phyloP scores from a whole-genome alignment of 352 stramenopile species.

The Elongisporangium undulatum region DNA sequence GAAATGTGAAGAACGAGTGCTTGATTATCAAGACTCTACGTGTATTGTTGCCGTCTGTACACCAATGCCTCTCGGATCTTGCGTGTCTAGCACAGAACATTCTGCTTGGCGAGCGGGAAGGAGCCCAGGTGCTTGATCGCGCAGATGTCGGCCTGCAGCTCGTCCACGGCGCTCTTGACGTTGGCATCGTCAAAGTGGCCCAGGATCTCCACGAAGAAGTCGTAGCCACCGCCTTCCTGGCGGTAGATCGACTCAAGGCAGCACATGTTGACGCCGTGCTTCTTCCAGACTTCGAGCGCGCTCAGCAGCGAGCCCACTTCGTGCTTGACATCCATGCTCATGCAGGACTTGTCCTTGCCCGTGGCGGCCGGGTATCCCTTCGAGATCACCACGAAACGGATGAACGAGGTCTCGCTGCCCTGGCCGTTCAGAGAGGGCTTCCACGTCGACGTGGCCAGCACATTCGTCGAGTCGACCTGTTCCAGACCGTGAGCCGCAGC shows the following conservation, averaged over 20 bases:
- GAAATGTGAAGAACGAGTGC: slow-evolving; percentile 7
- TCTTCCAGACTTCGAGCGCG: slow-evolving; percentile 81
- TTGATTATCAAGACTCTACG: background rate
- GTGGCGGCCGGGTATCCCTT: slow-evolving; percentile 60
- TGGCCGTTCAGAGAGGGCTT: slow-evolving; percentile 14
- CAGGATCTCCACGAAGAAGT: slow-evolving; percentile 85
- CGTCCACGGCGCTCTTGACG: slow-evolving; percentile 45
- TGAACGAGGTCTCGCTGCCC: slow-evolving; percentile 32
- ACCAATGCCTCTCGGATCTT: background rate
- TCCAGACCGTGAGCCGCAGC: slow-evolving; percentile 32
- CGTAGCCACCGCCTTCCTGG: slow-evolving; percentile 61
- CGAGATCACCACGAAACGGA: slow-evolving; percentile 74
- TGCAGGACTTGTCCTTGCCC: slow-evolving; percentile 76
- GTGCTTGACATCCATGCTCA: slow-evolving; percentile 86
- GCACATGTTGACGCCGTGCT: slow-evolving; percentile 74
- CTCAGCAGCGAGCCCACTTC: slow-evolving; percentile 81
- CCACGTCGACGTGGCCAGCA: slow-evolving; percentile 38
- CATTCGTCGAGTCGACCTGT: slow-evolving; percentile 47
- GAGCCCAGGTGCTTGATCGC: slow-evolving; percentile 75
- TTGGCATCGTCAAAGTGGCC: slow-evolving; percentile 71
- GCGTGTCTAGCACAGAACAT: slow-evolving; percentile 31
- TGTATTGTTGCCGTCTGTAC: slow-evolving; percentile 5
- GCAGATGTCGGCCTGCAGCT: slow-evolving; percentile 50
- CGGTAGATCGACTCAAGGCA: slow-evolving; percentile 87
- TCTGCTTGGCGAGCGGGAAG: slow-evolving; percentile 59